Evolutionary conservation across 768 basidiomycete species (phyloP), one percentile per base, ranked within the genome.

Genomic region (Hygrophorus pudorinus): DNA sequence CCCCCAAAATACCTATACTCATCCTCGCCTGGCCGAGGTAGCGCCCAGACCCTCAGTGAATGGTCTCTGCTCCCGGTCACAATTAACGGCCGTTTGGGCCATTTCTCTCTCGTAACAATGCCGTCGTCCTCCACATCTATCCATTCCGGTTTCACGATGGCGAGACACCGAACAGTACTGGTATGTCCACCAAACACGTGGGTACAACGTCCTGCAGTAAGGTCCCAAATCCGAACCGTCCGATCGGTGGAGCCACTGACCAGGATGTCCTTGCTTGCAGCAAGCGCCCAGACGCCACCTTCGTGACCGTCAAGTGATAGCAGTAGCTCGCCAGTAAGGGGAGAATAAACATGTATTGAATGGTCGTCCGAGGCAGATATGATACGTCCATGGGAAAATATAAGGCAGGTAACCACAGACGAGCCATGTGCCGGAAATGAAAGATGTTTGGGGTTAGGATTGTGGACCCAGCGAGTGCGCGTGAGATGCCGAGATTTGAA

Each of bases 281-380:
- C 85, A n/a, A 98, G 68, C 12, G 93, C 92, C 93, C 93, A 98
- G 1, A 98, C 91, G 13, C 93, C 93, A 40, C 93, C 93, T 53
- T 91, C 87, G 54, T 98, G 93, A 2, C 93, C 94, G 46, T 85
- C 74, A 34, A 98, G 72, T 1, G 81, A 76, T 33, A 75, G 78
- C 4, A 83, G 61, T 16, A 87, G 73, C 30, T 77, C 71, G 10
- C 94, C 94, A 0, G 83, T 86, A 20, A 73, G 60, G n/a, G 89
- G 92, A 17, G 83, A 85, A 60, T 94, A 97, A 37, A 99, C 80
- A 56, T 93, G 88, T 56, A 98, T 96, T 3, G 90, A 87, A 54
- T 97, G 90, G 62, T 97, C 93, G 61, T 99, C 94, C 0, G 91
- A 94, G 9, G 94, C 93, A 9, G 89, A 92, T 56, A 99, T 90